Conservation (phyloP, 768 basidiomycete genomes). For the Fomitopsis serialis region DNA sequence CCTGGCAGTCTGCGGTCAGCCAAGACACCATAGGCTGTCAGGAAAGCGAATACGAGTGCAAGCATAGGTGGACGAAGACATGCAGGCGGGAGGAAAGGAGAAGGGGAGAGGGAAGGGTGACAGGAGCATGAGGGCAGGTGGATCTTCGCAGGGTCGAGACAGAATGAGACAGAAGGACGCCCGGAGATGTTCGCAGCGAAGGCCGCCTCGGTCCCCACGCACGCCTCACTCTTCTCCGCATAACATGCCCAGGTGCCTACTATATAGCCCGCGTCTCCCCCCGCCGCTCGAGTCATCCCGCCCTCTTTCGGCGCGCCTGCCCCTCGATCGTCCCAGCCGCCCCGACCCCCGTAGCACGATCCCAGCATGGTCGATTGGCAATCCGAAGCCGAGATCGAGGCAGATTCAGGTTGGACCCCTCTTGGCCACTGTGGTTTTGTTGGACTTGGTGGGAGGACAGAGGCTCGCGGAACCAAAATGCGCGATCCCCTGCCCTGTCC, state of each 20-base stretch:
- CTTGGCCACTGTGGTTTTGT: neutral
- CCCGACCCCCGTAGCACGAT: neutral
- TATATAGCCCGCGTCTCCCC: conserved; percentile 3
- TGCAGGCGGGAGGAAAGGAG: too few relatives aligned
- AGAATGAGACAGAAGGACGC: too few relatives aligned
- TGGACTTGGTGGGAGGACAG: neutral
- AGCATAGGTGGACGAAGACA: too few relatives aligned
- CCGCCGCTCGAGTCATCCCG: conserved; percentile 5
- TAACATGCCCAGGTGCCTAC: neutral
- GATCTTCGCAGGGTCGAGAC: too few relatives aligned
- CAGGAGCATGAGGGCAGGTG: too few relatives aligned
- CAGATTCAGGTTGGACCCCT: conserved; percentile 27
- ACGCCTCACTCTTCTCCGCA: neutral
- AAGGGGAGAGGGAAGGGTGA: too few relatives aligned
- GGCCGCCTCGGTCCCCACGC: too few relatives aligned
- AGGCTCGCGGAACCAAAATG: neutral
- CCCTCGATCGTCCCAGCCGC: neutral
- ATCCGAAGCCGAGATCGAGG: conserved; percentile 31
- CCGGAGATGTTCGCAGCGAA: too few relatives aligned
- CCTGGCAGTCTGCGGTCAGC: too few relatives aligned
- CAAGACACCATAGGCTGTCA: too few relatives aligned
- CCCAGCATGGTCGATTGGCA: conserved; percentile 37
- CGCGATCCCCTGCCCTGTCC: neutral
- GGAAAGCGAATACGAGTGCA: too few relatives aligned
- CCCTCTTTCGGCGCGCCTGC: neutral